Evolutionary conservation across 768 basidiomycete genomes (phyloP), one percentile per base, ranked within the genome.

Genomic region (Auriscalpium orientale): DNA sequence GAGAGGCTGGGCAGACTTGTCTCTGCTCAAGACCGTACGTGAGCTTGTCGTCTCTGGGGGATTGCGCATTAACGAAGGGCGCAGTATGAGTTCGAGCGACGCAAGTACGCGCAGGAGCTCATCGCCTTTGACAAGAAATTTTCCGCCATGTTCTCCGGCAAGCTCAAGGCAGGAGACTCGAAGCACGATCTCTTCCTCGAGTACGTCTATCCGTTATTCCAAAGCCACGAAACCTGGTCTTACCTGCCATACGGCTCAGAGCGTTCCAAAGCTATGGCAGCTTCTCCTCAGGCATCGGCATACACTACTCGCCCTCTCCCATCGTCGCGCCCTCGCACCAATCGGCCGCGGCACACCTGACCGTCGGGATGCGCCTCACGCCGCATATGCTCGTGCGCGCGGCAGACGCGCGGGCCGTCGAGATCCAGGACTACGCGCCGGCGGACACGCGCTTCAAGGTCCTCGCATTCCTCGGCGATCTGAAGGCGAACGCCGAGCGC

Each of bases 71-170:
- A 7, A 47, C 7, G 16, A n/a, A 10, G 44, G 28, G 8, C 20
- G 1, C 38, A 80, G 78, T 80, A 80, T 62, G 79, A 80, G 55
- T 71, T 70, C 20, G 81, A 83, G 64, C 75, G 82, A 9, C 72
- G 76, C 45, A 74, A 75, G 61, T 80, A 72, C 58, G 81, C 81
- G 0, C 74, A 78, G 60, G 79, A 81, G 48, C 71, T 83, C 38
- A 79, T 82, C 58, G 64, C 71, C 51, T 80, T 80, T 53, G 81
- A 82, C 65, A 78, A 78, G 61, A 70, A 71, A 55, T 80, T 77
- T 59, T 74, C 77, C 0, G 71, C 75, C 2, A 68, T 81, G 18
- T 81, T 81, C 67, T 81, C 79, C 1, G 78, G 78, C 47, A 81
- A 81, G 67, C 77, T 82, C 6, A 61, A 70, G 11, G 72, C 70